Base-by-base conservation (phyloP, 139 green algal genomes). In the Chlorella sp. region DNA sequence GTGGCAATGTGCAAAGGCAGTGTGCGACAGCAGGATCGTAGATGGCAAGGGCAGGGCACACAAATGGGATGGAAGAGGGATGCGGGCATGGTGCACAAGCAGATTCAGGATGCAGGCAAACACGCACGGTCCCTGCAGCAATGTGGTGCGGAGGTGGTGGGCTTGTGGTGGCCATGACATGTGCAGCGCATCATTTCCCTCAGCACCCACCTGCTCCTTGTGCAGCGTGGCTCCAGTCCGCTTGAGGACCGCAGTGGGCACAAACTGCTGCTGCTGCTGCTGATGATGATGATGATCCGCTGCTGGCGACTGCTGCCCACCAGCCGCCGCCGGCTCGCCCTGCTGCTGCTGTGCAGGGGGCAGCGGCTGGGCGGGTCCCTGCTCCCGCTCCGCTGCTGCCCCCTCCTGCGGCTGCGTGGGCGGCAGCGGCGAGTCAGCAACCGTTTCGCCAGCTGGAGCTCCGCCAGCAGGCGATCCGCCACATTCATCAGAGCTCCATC, bases 281-380 rank as follows among this genome's bases (percentile, higher is more conserved):
- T 63, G 36, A 21, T 16, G n/a, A n/a, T n/a, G n/a, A n/a, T n/a
- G n/a, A n/a, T n/a, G n/a, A n/a, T n/a, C n/a, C 20, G 38, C 38
- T n/a, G 44, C 30, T 57, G 73, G 25, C 20, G 18, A 21, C 30
- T 38, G 47, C 32, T 16, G 41, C 12, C 47, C 74, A 51, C 74
- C 51, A 28, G 55, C 74, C 20, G 39, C 32, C 4, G 5, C 38
- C 20, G 23, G 18, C 67, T 87, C 56, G 23, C 39, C 56, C 13
- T 38, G 25, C 30, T 55, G n/a, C 47, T 79, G 78, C 17, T 44
- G n/a, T 23, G 51, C 16, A 12, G 44, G 67, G 30, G 30, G 30
- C 51, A 62, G 41, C 18, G 57, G 78, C 30, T 84, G 78, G 11
- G 78, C 39, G 7, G 44, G 47, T 3, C 78, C 67, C 44, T 84